Evolutionary conservation across 345 rosid species (phyloP), one percentile per base, ranked within the genome.

Genomic region (Kandelia obovata): DNA sequence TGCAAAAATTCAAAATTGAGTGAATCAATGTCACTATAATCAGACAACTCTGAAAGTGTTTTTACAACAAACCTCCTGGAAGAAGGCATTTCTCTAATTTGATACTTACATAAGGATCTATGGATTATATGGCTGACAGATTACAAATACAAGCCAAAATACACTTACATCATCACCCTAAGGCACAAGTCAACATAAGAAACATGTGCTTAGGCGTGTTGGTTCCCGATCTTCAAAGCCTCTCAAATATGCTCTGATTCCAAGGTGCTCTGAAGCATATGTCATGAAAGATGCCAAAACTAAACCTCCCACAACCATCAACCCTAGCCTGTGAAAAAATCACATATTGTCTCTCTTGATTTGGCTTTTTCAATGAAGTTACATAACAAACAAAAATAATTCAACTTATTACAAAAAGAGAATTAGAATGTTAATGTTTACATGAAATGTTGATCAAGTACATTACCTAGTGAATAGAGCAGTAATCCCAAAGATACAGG

Each of bases 281-380:
- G 96, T 87, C 98, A 94, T 94, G 87, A 87, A 91, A 53, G 98
- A 88, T 49, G 89, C 92, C 71, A 94, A 72, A 71, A 91, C 76
- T 25, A 91, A 68, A 62, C 92, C 96, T 71, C 92, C 96, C 0
- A 66, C 91, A 65, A 86, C 88, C 96, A 94, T 92, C 83, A 89
- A 71, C 32, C 95, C 97, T 65, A 94, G 71, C 86, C 98, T 91
- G 95, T 63, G 65, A 71, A 56, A 57, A 23, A 6, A 21, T 64
- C 26, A 51, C 26, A 37, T 5, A 53, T 11, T 4, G 25, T 56
- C 17, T 30, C 28, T 55, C 6, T 21, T 49, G 51, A 46, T 68
- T 62, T 11, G 7, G 11, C 23, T 64, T 37, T 46, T 31, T 28
- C 31, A 34, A 3, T 1, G 17, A 32, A 39, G 65, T 8, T n/a